Percentiles rank a stretch among this genome's conserved stretches.
Conservation (phyloP, 1,139 yeast species). For the Protomyces inundatus region DNA sequence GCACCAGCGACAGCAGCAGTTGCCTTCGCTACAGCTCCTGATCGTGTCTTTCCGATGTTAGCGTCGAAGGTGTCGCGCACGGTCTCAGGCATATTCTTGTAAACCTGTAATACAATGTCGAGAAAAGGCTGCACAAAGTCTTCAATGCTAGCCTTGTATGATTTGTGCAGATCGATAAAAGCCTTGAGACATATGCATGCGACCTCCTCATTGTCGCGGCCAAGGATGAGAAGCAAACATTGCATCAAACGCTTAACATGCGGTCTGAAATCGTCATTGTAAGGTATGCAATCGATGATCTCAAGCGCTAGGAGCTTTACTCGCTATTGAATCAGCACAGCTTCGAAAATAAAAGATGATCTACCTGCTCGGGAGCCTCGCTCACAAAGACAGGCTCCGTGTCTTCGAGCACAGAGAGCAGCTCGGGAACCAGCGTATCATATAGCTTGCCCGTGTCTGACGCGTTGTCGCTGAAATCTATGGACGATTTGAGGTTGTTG, state of each 20-base stretch:
- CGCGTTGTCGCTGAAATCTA: background rate
- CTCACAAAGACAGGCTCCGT: background rate
- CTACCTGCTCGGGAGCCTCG: background rate
- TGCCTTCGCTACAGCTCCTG: background rate
- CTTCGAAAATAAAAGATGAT: background rate
- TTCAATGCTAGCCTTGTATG: conserved; percentile 63
- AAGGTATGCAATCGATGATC: conserved; percentile 13
- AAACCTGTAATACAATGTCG: conserved; percentile 67
- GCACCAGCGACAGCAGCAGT: conserved; percentile 12
- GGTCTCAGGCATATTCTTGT: conserved; percentile 72
- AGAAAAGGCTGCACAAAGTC: conserved; percentile 78
- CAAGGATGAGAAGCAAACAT: background rate
- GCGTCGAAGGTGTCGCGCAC: conserved; percentile 59
- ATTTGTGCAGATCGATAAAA: conserved; percentile 79
- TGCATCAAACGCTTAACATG: conserved; percentile 4
- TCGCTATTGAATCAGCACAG: background rate
- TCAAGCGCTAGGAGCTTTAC: conserved; percentile 8
- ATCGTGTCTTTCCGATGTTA: conserved; percentile 27
- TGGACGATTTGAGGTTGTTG: background rate
- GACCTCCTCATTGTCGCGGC: conserved; percentile 81
- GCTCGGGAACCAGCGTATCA: background rate
- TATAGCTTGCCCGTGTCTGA: background rate
- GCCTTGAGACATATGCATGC: conserved; percentile 89
- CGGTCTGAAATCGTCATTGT: conserved; percentile 17
- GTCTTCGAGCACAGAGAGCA: background rate